Conservation (phyloP, 208 protist genomes). For the Leishmania tarentolae region DNA sequence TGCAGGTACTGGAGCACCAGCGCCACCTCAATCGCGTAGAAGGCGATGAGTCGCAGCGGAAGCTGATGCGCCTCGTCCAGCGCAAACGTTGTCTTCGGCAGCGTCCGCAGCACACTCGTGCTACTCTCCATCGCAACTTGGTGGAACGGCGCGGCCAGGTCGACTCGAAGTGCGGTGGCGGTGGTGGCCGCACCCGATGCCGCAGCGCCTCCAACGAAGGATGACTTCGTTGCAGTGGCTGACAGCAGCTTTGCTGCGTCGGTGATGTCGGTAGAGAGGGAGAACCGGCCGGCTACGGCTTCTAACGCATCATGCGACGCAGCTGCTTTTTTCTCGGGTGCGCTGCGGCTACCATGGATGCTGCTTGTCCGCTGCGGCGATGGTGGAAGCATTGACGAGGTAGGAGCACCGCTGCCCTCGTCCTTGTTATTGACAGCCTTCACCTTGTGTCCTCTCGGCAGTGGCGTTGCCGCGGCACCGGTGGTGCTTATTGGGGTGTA, state of each 20-base stretch:
- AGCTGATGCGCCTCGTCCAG: constrained; percentile 51
- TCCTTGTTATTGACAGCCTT: not conserved
- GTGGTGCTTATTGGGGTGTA: not conserved
- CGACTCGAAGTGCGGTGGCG: constrained; percentile 21
- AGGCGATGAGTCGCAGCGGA: constrained; percentile 80
- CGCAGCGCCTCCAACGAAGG: not conserved
- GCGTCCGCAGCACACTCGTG: constrained; percentile 12
- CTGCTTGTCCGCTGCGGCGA: too few relatives aligned
- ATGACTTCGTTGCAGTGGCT: not conserved
- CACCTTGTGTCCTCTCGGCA: not conserved
- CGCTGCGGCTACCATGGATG: too few relatives aligned
- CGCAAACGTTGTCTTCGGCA: constrained; percentile 29
- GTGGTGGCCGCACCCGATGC: constrained; percentile 14
- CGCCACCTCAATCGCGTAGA: constrained; percentile 91
- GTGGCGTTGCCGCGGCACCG: not conserved
- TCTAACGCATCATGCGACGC: not conserved
- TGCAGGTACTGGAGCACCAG: constrained; percentile 92
- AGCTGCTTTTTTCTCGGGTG: not conserved
- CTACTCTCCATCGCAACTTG: constrained; percentile 36
- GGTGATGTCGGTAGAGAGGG: not conserved
- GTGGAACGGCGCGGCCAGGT: constrained; percentile 32
- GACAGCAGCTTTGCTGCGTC: not conserved
- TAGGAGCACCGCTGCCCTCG: not conserved
- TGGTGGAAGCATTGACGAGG: not conserved
- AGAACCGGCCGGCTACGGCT: not conserved